Percentiles rank a stretch among this genome's conserved stretches.
phyloP scores from a whole-genome alignment of 2,329 filamentous ascomycete species.

The Aspergillus quadrilineatus region DNA sequence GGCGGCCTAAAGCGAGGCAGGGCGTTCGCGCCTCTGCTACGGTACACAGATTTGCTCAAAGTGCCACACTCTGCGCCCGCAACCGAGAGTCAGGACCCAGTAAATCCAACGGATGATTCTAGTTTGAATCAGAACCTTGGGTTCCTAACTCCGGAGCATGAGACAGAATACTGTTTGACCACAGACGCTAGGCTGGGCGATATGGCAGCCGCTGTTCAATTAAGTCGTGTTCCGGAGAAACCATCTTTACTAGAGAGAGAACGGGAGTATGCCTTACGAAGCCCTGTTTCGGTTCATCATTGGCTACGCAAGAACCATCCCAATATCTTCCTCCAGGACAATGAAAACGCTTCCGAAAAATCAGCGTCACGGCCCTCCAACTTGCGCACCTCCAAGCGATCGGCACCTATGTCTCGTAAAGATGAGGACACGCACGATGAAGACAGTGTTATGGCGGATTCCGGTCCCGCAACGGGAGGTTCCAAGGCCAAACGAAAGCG shows the following conservation, averaged over 20 bases:
- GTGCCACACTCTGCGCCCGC: constrained; percentile 30
- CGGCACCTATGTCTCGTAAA: constrained; percentile 37
- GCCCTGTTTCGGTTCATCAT: constrained; percentile 90
- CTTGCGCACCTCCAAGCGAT: constrained; percentile 43
- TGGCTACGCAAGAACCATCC: constrained; percentile 87
- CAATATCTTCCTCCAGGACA: constrained; percentile 79
- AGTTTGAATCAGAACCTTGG: constrained; percentile 38
- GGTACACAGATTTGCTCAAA: constrained; percentile 34
- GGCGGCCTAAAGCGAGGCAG: constrained; percentile 38
- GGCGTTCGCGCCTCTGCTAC: constrained; percentile 38
- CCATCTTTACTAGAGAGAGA: constrained; percentile 52
- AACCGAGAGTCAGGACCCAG: constrained; percentile 16
- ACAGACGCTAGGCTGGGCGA: constrained; percentile 44
- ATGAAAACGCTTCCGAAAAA: constrained; percentile 52
- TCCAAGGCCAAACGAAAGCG: constrained; percentile 48
- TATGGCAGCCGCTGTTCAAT: constrained; percentile 52
- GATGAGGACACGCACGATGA: constrained; percentile 47
- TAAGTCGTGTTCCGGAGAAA: constrained; percentile 41
- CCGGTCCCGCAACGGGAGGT: constrained; percentile 31
- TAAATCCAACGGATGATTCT: constrained; percentile 18
- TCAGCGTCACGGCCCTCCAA: constrained; percentile 40
- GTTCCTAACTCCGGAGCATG: constrained; percentile 46
- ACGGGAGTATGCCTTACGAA: constrained; percentile 62
- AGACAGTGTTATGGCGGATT: constrained; percentile 42
- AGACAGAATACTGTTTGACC: constrained; percentile 43